Evolutionary conservation across 306 rosid genomes (phyloP).

Genomic region (Gastrolobium bilobum): DNA sequence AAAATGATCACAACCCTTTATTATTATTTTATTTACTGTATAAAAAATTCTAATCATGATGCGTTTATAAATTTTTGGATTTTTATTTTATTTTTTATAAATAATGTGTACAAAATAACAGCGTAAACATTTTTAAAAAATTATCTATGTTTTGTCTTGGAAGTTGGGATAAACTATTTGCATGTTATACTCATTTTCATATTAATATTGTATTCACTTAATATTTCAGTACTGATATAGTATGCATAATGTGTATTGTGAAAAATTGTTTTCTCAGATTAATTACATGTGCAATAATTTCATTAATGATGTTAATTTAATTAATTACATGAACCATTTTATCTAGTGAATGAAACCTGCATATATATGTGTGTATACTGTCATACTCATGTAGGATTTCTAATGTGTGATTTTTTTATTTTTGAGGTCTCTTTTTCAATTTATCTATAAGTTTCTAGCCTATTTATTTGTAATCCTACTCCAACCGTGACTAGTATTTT

Average conservation of each 20-base stretch:
- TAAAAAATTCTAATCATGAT: too few relatives aligned
- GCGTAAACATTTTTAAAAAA: too few relatives aligned
- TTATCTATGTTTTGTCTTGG: too few relatives aligned
- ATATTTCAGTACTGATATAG: too few relatives aligned
- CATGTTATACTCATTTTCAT: not conserved
- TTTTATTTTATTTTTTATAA: too few relatives aligned
- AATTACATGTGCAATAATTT: too few relatives aligned
- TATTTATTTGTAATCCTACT: not conserved
- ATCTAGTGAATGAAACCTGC: not conserved
- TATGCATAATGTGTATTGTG: not conserved
- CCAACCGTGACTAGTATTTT: not conserved
- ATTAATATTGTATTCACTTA: too few relatives aligned
- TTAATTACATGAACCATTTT: not conserved
- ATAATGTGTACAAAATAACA: too few relatives aligned
- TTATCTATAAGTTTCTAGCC: not conserved
- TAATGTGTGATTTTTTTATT: not conserved
- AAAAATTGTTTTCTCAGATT: not conserved
- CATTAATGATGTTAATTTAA: too few relatives aligned
- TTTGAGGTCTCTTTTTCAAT: not conserved
- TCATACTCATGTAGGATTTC: not conserved
- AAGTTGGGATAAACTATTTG: not conserved
- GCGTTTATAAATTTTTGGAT: too few relatives aligned
- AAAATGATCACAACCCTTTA: too few relatives aligned
- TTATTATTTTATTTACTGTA: too few relatives aligned
- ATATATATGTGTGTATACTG: not conserved